These are phyloP conservation scores for Nepenthes mirabilis DNA, from an alignment of 148 eudicot genomes.

Conservation along the genomic window DNA sequence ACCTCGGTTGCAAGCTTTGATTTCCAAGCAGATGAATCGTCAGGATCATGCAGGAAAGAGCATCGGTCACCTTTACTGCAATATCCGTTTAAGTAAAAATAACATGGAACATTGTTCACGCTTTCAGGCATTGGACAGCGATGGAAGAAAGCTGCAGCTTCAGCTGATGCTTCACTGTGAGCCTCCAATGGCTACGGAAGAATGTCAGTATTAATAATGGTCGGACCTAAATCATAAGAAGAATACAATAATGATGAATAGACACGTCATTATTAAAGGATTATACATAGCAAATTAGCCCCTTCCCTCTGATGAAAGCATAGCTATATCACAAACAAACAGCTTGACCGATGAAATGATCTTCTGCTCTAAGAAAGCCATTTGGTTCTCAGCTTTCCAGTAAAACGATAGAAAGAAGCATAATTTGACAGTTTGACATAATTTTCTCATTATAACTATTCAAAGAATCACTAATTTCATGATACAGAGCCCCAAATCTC, in stretches of 20 bases:
- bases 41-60: constrained; percentile 41
- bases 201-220: constrained; percentile 3
- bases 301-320: no score
- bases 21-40: constrained; percentile 17
- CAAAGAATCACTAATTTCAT: no score
- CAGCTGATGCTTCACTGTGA: constrained; percentile 22
- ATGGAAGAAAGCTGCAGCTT: constrained; percentile 16
- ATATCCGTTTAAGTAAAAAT: constrained; percentile 37
- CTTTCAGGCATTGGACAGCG: constrained; percentile 17
- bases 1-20: constrained; percentile 16
- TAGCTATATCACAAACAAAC: no score
- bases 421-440: no score
- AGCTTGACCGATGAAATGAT: no score
- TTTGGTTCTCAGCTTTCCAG: no score
- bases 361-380: no score
- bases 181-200: constrained; percentile 45
- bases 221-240: constrained; percentile 1
- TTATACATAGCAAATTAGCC: no score
- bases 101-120: constrained; percentile 49
- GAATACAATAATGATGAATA: not conserved
- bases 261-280: no score
- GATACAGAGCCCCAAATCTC: no score
- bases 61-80: constrained; percentile 68
- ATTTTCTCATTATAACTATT: no score
- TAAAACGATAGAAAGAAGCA: no score